Conservation (phyloP, 768 basidiomycete species). For the Tulasnella sp. region DNA sequence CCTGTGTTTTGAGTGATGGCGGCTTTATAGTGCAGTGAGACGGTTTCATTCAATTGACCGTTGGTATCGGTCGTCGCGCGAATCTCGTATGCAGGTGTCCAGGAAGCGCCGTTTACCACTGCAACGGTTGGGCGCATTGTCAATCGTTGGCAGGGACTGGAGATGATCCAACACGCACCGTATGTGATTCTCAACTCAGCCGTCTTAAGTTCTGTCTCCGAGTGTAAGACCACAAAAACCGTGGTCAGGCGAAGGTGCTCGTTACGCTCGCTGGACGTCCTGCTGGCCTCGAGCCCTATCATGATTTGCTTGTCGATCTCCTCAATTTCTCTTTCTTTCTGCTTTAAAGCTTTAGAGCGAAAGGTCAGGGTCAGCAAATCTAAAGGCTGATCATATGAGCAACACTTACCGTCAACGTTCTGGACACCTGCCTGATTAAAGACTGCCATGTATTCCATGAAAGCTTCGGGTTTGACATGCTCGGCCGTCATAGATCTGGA, state of each 20-base stretch:
- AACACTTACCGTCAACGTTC: not conserved
- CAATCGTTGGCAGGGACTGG: not conserved
- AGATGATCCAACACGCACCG: not conserved
- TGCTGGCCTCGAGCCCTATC: not conserved
- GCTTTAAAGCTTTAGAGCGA: not conserved
- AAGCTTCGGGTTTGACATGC: not conserved
- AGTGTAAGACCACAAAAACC: not conserved
- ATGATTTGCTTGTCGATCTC: not conserved
- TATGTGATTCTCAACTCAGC: not conserved
- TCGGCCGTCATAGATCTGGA: not conserved
- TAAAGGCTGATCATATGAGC: not conserved
- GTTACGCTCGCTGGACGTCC: not conserved
- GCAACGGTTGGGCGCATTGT: not conserved
- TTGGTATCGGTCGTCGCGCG: not conserved
- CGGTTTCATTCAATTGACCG: not conserved
- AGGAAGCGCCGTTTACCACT: not conserved
- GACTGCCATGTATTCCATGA: not conserved
- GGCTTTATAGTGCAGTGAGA: not conserved
- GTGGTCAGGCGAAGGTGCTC: not conserved
- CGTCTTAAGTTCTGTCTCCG: not conserved
- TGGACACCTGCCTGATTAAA: not conserved
- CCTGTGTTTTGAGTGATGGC: too few species aligned
- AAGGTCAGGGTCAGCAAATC: not conserved
- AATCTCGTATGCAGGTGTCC: not conserved
- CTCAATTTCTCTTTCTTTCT: not conserved